Evolutionary conservation across 2,329 filamentous ascomycete genomes (phyloP).

Genomic region (Arthrobotrys conoides): DNA sequence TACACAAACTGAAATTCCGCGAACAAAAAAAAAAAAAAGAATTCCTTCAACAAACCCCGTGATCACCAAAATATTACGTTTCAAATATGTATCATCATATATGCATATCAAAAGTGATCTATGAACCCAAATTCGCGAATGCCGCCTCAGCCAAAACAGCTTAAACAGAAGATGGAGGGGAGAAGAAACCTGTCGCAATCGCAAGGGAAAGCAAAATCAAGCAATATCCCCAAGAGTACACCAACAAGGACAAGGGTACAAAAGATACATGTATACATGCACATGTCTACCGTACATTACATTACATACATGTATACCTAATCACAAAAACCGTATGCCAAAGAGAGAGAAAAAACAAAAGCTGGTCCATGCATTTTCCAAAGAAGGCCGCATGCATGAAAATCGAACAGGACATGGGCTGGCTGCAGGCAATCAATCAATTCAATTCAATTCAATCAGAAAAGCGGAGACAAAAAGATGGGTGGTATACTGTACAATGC

Average conservation of each 20-base stretch:
- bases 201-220: conserved; percentile 6
- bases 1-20: neutral
- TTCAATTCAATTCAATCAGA: too few relatives aligned
- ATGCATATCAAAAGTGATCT: neutral
- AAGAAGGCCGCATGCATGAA: conserved; percentile 19
- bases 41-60: neutral
- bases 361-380: conserved; percentile 8
- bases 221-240: conserved; percentile 12
- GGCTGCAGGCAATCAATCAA: neutral
- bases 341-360: neutral
- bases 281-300: neutral
- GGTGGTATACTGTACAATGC: conserved; percentile 5
- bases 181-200: conserved; percentile 5
- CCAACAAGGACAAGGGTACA: conserved; percentile 5
- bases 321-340: neutral
- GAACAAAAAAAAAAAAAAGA: too few relatives aligned
- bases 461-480: too few relatives aligned
- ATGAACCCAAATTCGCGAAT: neutral
- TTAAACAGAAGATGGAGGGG: too few relatives aligned
- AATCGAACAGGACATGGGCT: neutral
- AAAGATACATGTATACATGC: neutral
- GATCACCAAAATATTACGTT: conserved; percentile 10
- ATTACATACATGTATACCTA: neutral
- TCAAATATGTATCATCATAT: neutral
- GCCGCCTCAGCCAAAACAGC: neutral